Evolutionary conservation across 768 basidiomycete genomes (phyloP), one percentile per base, ranked within the genome.

Genomic region (Hydnum rufescens): DNA sequence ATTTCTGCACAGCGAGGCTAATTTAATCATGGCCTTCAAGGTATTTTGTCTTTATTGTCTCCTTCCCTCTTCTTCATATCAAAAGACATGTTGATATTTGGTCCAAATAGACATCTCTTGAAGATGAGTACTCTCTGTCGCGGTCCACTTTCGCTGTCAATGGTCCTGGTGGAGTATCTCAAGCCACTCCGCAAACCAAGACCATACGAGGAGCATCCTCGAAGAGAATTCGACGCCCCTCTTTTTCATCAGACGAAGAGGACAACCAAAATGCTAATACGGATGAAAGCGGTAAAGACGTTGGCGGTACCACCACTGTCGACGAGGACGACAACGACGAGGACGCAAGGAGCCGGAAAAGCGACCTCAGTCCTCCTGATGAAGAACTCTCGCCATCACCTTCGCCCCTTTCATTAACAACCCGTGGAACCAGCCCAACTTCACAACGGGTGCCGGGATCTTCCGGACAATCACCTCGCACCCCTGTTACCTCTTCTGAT

Each of bases 1-100:
- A 32, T 79, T 95, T 49, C 60, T 99, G 6, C 89, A 96, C 58
- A 80, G 80, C 62, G 93, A 99, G 63, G 71, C 70, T 6, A 82
- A 81, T 55, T 65, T 99, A 18, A 71, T 97, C 0, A 66, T 74
- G 2, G 76, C 79, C 0, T 70, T 97, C 36, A 90, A 85, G 68
- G 88, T 88, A 44, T 31, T 51, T 6, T 25, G 34, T 52, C n/a
- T n/a, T n/a, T n/a, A n/a, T n/a, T n/a, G n/a, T n/a, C n/a, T n/a
- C n/a, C n/a, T n/a, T n/a, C n/a, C n/a, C n/a, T n/a, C n/a, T n/a
- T n/a, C n/a, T n/a, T n/a, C n/a, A n/a, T n/a, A n/a, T n/a, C n/a
- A n/a, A n/a, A n/a, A n/a, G n/a, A n/a, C n/a, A n/a, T n/a, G n/a
- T n/a, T n/a, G n/a, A n/a, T n/a, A n/a, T n/a, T n/a, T n/a, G n/a